phyloP scores from a whole-genome alignment of 192 early-diverging fungal species.

The Coemansia sp. region DNA sequence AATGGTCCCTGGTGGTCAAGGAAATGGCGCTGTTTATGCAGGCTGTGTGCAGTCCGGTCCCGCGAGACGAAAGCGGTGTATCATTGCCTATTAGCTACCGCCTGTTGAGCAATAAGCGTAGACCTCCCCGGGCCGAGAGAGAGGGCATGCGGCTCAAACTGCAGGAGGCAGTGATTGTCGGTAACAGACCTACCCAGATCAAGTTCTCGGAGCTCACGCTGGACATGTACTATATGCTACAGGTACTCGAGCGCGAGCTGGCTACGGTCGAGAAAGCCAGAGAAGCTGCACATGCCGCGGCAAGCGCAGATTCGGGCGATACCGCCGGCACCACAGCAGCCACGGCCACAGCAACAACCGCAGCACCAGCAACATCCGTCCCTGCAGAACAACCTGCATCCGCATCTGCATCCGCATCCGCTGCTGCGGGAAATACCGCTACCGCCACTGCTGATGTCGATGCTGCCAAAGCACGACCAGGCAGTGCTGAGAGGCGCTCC shows the following conservation, averaged over 20 bases:
- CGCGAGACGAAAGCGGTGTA: slow-evolving; percentile 19
- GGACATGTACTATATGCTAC: slow-evolving; percentile 95
- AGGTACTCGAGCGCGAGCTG: slow-evolving; percentile 67
- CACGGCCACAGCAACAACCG: neutral
- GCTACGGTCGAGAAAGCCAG: neutral
- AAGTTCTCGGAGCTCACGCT: slow-evolving; percentile 96
- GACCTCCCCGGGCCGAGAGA: slow-evolving; percentile 16
- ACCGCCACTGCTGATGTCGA: neutral
- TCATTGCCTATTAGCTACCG: slow-evolving; percentile 27
- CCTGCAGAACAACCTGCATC: neutral
- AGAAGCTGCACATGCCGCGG: neutral
- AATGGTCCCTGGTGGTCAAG: slow-evolving; percentile 80
- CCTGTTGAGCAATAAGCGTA: slow-evolving; percentile 10
- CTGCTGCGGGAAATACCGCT: neutral
- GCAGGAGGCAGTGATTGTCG: slow-evolving; percentile 95
- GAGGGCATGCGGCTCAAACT: slow-evolving; percentile 50
- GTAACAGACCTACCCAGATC: slow-evolving; percentile 93
- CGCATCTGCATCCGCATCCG: neutral
- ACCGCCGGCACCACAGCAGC: neutral
- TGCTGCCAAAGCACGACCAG: neutral
- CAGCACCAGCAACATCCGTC: slow-evolving; percentile 12
- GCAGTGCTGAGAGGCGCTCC: neutral
- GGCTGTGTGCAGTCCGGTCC: slow-evolving; percentile 54
- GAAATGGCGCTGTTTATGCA: slow-evolving; percentile 83
- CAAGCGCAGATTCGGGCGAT: neutral